Conservation (phyloP, 1,284 basidiomycete genomes). For the Fistulinella cinereoalba region DNA sequence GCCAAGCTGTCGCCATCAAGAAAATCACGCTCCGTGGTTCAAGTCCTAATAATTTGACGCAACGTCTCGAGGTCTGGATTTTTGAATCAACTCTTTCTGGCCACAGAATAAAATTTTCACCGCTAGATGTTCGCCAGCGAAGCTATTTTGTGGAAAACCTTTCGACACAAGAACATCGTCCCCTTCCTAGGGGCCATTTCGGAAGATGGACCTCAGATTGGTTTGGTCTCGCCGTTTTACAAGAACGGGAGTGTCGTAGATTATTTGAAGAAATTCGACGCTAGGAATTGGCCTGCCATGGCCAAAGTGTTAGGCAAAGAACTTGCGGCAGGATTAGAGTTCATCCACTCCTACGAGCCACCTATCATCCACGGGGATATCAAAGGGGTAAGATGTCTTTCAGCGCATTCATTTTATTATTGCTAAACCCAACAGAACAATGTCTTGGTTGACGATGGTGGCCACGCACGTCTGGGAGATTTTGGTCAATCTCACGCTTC, state of each 20-base stretch:
- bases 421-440: conserved; percentile 29
- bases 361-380: conserved; percentile 40
- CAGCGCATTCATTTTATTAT: neutral
- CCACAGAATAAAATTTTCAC: conserved; percentile 1
- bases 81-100: neutral
- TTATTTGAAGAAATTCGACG: conserved; percentile 20
- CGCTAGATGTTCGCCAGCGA: conserved; percentile 29
- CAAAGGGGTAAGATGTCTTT: conserved; percentile 33
- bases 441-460: conserved; percentile 29
- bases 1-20: conserved; percentile 19
- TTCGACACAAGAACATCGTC: conserved; percentile 28
- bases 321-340: conserved; percentile 34
- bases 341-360: conserved; percentile 32
- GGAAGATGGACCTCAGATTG: conserved; percentile 14
- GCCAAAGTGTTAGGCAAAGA: conserved; percentile 25
- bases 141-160: conserved; percentile 30
- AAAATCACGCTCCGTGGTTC: neutral
- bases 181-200: conserved; percentile 25
- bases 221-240: conserved; percentile 40
- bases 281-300: conserved; percentile 21
- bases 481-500: conserved; percentile 34
- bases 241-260: conserved; percentile 33
- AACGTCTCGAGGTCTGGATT: conserved; percentile 18
- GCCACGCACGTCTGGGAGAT: conserved; percentile 34
- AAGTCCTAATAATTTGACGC: too few relatives aligned